Base-by-base conservation (phyloP, 805 yeast genomes). In the Priceomyces fermenticarens region DNA sequence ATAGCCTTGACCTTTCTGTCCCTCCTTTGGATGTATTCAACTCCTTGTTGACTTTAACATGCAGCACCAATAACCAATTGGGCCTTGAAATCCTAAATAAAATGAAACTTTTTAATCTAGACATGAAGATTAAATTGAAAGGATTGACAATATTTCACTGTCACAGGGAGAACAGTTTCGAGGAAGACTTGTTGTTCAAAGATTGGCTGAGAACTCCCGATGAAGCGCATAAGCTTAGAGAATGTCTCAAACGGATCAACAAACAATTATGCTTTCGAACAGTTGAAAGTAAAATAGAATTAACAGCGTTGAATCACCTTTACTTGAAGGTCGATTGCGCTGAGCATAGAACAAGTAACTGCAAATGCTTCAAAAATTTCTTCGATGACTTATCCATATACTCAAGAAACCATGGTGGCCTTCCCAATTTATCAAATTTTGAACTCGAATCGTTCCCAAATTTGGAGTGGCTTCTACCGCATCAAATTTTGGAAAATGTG, bases 381-480 rank as follows among this genome's bases (percentile, higher is more conserved):
- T 60, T 61, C 43, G 43, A 52, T 8, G 58, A 62, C 37, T 53
- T 63, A 5, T 40, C 63, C 2, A 15, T 34, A 7, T 62, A 39
- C 39, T 52, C 62, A 10, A 37, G 25, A 6, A 15, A 39, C 2
- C 40, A 63, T 43, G 43, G 42, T 25, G 68, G 68, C 1, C 46
- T 64, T 36, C 69, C 68, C 6, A 62, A 61, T 38, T 44, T 65
- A 30, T 38, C 26, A 3, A 52, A 54, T 36, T 57, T 65, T 39
- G 63, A 59, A 43, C 38, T 63, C 32, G 67, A 59, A 40, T 49
- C 58, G 26, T 59, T 52, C 41, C 69, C 67, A 12, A 60, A 57
- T 38, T 37, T 52, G 20, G 69, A 63, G 36, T 65, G 70, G 70
- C 43, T 61, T 32, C 44, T 67, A 16, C 68, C 71, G 4, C 62